phyloP scores from a whole-genome alignment of 768 basidiomycete species.

The Rossbeevera mucosa region DNA sequence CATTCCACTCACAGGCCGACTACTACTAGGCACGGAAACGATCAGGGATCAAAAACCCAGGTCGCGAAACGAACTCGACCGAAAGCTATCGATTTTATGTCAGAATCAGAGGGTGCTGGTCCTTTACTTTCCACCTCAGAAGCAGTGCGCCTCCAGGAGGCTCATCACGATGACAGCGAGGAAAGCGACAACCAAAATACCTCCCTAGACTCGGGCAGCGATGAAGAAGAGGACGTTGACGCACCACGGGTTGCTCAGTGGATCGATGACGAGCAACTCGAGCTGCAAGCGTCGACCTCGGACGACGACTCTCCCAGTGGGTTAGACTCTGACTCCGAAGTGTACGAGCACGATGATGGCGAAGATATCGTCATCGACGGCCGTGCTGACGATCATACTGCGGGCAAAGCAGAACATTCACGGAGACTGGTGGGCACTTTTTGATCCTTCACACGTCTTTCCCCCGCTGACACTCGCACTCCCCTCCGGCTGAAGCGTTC shows the following conservation, averaged over 20 bases:
- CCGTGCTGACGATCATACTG: background rate
- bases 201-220: conserved; percentile 23
- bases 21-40: background rate
- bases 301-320: conserved; percentile 4
- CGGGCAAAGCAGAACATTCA: conserved; percentile 7
- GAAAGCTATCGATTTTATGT: conserved; percentile 16
- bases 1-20: conserved; percentile 1
- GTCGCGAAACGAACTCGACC: conserved; percentile 9
- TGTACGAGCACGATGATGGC: conserved; percentile 11
- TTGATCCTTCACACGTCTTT: background rate
- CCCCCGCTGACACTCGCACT: background rate
- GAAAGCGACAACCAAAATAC: conserved; percentile 25
- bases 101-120: conserved; percentile 7
- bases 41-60: conserved; percentile 4
- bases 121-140: background rate
- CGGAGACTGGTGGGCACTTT: conserved; percentile 14
- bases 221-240: conserved; percentile 28
- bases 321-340: conserved; percentile 12
- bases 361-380: background rate
- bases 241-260: conserved; percentile 58
- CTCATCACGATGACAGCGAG: conserved; percentile 24
- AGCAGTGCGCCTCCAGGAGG: background rate
- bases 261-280: conserved; percentile 47
- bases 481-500: conserved; percentile 16
- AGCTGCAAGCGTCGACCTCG: conserved; percentile 11